These are phyloP conservation scores for Phytophthora europaea DNA, from an alignment of 352 stramenopile genomes.

Conservation along the genomic window DNA sequence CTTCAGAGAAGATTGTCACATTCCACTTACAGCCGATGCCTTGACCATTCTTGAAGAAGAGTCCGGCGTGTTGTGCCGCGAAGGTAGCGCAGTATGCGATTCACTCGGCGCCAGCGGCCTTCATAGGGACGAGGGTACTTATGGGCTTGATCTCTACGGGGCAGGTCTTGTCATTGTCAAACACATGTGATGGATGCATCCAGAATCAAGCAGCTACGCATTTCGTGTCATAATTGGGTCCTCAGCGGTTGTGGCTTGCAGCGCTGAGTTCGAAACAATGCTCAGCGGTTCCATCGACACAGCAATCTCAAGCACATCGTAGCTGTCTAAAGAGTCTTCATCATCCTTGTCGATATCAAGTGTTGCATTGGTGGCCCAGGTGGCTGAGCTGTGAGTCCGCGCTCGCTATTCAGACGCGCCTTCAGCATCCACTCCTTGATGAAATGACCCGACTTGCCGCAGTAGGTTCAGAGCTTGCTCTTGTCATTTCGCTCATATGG, in stretches of 20 bases:
- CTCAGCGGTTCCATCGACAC: background rate
- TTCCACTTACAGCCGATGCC: background rate
- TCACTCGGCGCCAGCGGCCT: too few species aligned
- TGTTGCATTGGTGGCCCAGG: too few species aligned
- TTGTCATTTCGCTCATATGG: background rate
- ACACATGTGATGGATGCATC: slow-evolving; percentile 16
- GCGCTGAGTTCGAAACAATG: background rate
- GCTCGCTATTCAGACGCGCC: slow-evolving; percentile 8
- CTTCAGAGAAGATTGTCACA: background rate
- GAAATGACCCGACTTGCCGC: background rate
- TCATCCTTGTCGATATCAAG: background rate
- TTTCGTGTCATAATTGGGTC: background rate
- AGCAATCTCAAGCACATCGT: background rate
- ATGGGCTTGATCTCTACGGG: background rate
- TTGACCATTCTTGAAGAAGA: background rate
- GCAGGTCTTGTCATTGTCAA: slow-evolving; percentile 11
- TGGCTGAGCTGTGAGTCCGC: slow-evolving; percentile 2
- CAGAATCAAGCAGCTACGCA: slow-evolving; percentile 11
- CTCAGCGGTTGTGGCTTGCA: background rate
- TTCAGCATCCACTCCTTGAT: background rate
- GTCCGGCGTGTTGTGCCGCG: background rate
- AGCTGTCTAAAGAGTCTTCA: background rate
- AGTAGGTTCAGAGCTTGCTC: background rate
- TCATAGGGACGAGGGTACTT: background rate
- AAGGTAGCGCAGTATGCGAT: background rate